Percentiles rank a stretch among this genome's conserved stretches.
phyloP scores from a whole-genome alignment of 352 stramenopile genomes.

The Globisporangium uncinulatum region DNA sequence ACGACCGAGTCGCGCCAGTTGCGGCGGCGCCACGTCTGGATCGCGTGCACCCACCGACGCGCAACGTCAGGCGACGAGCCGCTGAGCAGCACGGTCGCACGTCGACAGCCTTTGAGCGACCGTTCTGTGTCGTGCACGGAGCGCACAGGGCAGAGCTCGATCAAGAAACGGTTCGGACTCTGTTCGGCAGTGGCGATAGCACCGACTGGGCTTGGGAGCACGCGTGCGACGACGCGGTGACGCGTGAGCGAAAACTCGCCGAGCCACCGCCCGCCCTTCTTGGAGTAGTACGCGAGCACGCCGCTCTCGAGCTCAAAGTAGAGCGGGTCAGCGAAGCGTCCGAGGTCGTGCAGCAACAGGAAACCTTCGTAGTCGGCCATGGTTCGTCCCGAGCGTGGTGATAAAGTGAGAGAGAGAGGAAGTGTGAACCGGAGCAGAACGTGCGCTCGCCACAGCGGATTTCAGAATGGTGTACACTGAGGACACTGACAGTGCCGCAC shows the following conservation, averaged over 20 bases:
- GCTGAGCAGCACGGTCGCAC: slow-evolving; percentile 46
- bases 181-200: neutral
- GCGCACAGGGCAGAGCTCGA: slow-evolving; percentile 68
- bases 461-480: neutral
- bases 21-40: slow-evolving; percentile 68
- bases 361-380: slow-evolving; percentile 85
- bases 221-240: slow-evolving; percentile 49
- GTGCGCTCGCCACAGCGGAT: neutral
- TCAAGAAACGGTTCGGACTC: slow-evolving; percentile 60
- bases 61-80: slow-evolving; percentile 41
- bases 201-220: slow-evolving; percentile 26
- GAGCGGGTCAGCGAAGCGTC: slow-evolving; percentile 36
- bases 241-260: slow-evolving; percentile 70
- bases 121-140: slow-evolving; percentile 74
- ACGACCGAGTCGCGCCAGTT: slow-evolving; percentile 71
- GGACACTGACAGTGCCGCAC: neutral
- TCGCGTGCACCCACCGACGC: slow-evolving; percentile 56
- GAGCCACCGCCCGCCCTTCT: slow-evolving; percentile 63
- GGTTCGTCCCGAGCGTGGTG: neutral
- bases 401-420: neutral
- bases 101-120: slow-evolving; percentile 58
- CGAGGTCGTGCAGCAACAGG: slow-evolving; percentile 59
- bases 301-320: slow-evolving; percentile 74
- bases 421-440: no score
- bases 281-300: slow-evolving; percentile 69